Evolutionary conservation across 1,284 basidiomycete genomes (phyloP).

Genomic region (Leccinum griseonigrum): DNA sequence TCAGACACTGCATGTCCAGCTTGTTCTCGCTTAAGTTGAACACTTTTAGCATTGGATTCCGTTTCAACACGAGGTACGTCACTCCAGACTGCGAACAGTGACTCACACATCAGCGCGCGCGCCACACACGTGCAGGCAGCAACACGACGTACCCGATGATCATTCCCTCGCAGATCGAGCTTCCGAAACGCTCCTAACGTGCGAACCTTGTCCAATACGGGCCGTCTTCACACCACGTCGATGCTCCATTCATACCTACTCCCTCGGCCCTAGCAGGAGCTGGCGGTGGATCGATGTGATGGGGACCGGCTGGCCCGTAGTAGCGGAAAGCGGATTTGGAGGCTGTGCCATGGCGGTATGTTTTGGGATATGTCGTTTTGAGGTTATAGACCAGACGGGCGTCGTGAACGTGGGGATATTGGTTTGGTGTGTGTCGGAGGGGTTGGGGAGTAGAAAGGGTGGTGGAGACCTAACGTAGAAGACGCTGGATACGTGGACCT

Average conservation of each 20-base stretch:
- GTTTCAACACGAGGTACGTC: slow-evolving; percentile 88
- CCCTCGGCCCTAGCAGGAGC: neutral
- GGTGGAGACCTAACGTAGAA: slow-evolving; percentile 21
- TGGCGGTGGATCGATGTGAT: slow-evolving; percentile 50
- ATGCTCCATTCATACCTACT: slow-evolving; percentile 6
- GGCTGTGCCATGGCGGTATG: slow-evolving; percentile 33
- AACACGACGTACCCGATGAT: slow-evolving; percentile 67
- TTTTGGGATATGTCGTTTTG: slow-evolving; percentile 74
- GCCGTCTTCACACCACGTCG: too few relatives aligned
- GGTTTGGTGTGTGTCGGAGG: slow-evolving; percentile 39
- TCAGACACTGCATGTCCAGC: slow-evolving; percentile 81
- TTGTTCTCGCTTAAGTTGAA: slow-evolving; percentile 94
- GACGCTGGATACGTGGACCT: slow-evolving; percentile 2
- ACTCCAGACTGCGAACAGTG: neutral
- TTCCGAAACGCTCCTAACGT: slow-evolving; percentile 86
- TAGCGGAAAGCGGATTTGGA: slow-evolving; percentile 50
- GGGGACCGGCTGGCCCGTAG: slow-evolving; percentile 58
- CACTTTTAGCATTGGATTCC: slow-evolving; percentile 93
- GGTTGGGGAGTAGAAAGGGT: slow-evolving; percentile 12
- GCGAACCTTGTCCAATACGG: slow-evolving; percentile 72
- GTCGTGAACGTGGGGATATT: slow-evolving; percentile 57
- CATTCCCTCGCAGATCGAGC: slow-evolving; percentile 90
- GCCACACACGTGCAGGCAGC: neutral
- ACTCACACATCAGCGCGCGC: neutral
- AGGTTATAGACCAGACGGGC: slow-evolving; percentile 39